Conservation (phyloP, 2,329 filamentous ascomycete species). For the Leptographium flavum region DNA sequence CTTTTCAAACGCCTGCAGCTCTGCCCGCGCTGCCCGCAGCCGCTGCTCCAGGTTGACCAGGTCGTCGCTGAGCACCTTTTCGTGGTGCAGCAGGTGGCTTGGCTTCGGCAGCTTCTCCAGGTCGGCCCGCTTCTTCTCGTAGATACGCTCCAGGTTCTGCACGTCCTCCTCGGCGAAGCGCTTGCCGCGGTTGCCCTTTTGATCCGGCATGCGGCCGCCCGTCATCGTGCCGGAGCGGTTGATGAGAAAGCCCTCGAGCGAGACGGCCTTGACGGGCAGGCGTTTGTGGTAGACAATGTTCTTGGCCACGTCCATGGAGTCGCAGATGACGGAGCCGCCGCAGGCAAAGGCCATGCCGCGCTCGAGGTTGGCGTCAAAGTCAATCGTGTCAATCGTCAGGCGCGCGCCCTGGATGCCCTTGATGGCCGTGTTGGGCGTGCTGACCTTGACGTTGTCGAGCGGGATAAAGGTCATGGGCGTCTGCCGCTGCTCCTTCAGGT, state of each 20-base stretch:
- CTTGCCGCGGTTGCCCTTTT: conserved; percentile 55
- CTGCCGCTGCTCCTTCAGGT: conserved; percentile 79
- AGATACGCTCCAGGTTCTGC: conserved; percentile 65
- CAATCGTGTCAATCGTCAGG: conserved; percentile 88
- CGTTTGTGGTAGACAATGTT: conserved; percentile 74
- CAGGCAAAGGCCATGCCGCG: conserved; percentile 92
- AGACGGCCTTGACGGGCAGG: conserved; percentile 87
- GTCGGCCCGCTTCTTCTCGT: conserved; percentile 62
- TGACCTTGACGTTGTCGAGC: conserved; percentile 93
- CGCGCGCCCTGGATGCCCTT: conserved; percentile 79
- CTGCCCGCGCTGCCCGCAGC: conserved; percentile 55
- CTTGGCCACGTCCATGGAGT: conserved; percentile 74
- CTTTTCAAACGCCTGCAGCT: conserved; percentile 63
- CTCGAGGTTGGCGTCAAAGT: conserved; percentile 78
- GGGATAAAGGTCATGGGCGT: conserved; percentile 89
- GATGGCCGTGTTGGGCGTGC: conserved; percentile 74
- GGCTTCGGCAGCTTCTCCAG: conserved; percentile 67
- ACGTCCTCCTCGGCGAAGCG: conserved; percentile 85
- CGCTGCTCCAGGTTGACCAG: conserved; percentile 67
- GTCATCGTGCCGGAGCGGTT: conserved; percentile 96
- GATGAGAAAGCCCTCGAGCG: conserved; percentile 88
- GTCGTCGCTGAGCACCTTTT: conserved; percentile 70
- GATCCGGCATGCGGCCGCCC: conserved; percentile 69
- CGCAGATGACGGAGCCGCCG: conserved; percentile 87
- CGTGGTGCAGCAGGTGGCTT: conserved; percentile 59